Evolutionary conservation across 371 early-diverging fungal genomes (phyloP).

Genomic region (Syncephalastrum sp.): DNA sequence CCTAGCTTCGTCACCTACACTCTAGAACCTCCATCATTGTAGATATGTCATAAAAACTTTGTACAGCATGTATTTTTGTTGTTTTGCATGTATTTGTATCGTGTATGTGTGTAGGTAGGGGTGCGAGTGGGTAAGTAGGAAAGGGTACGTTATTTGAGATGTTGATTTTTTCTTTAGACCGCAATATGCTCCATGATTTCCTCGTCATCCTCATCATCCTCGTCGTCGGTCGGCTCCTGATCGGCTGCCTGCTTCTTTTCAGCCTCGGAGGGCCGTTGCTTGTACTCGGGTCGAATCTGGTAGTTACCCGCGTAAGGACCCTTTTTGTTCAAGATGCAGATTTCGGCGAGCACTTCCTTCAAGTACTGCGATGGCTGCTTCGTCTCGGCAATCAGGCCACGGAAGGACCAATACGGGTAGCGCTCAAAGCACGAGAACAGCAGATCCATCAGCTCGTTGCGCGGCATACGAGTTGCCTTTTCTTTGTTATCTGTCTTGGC

Average conservation of each 20-base stretch:
- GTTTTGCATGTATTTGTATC: too few species aligned
- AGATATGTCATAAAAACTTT: too few species aligned
- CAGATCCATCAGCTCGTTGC: constrained; percentile 80
- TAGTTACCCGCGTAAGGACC: constrained; percentile 85
- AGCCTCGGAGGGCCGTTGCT: constrained; percentile 45
- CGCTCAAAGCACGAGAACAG: constrained; percentile 82
- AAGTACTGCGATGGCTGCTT: constrained; percentile 79
- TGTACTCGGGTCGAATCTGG: constrained; percentile 84
- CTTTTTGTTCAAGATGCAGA: constrained; percentile 79
- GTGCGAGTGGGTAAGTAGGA: too few species aligned
- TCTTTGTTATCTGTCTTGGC: constrained; percentile 47
- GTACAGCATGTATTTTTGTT: too few species aligned
- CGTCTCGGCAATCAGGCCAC: constrained; percentile 80
- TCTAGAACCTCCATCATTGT: too few species aligned
- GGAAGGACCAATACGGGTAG: constrained; percentile 84
- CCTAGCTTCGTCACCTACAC: too few species aligned
- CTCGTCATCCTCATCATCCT: constrained; percentile 49
- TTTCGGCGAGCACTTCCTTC: constrained; percentile 82
- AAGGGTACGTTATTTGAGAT: too few species aligned
- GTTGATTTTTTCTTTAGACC: constrained; percentile 16
- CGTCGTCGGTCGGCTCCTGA: constrained; percentile 35
- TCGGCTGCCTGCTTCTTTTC: constrained; percentile 23
- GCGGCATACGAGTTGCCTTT: constrained; percentile 82
- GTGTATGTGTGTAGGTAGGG: too few species aligned
- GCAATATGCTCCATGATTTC: constrained; percentile 46